Base-by-base conservation (phyloP, 371 early-diverging fungal genomes). In the Mucor indicus region DNA sequence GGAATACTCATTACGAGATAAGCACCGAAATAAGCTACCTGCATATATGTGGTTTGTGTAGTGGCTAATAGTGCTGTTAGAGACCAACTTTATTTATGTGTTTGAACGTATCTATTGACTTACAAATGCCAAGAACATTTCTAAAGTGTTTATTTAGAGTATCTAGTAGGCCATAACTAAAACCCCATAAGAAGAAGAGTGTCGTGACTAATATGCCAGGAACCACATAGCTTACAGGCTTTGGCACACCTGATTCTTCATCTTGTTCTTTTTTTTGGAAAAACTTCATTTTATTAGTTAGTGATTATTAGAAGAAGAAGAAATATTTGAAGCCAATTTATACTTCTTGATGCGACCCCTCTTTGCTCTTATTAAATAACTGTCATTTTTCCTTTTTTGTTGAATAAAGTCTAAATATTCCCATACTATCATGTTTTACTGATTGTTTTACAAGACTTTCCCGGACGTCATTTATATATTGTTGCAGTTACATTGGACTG, bases 21-120 rank as follows among this genome's bases (percentile, higher is more conserved):
- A 13, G 72, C 75, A 30, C 75, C 75, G 49, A 72, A 75, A 31
- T 75, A 75, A 2, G 75, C 72, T 4, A 75, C 72, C 47, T 75
- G 75, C 64, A 75, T 66, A 42, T 60, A 64, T 1, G 75, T 72
- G 10, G 69, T 71, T 37, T 75, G 55, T 5, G 72, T 72, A 0
- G 72, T 72, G 20, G 66, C 72, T 72, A 31, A 37, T 11, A 11
- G 10, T 29, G 22, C 22, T 33, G 30, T 6, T 29, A 8, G 6
- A 6, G 3, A 21, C 31, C 20, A 29, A 19, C 13, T 31, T 0
- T 15, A 0, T 20, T 20, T 11, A 20, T 20, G 9, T 25, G 19
- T 20, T 3, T 22, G 2, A 6, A 11, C 29, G 11, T 20, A 36
- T 16, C 19, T 16, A n/a, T 35, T 16, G 2, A 57, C 64, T 57